Conservation (phyloP, 106 monocot genomes). For the Posidonia australis region DNA sequence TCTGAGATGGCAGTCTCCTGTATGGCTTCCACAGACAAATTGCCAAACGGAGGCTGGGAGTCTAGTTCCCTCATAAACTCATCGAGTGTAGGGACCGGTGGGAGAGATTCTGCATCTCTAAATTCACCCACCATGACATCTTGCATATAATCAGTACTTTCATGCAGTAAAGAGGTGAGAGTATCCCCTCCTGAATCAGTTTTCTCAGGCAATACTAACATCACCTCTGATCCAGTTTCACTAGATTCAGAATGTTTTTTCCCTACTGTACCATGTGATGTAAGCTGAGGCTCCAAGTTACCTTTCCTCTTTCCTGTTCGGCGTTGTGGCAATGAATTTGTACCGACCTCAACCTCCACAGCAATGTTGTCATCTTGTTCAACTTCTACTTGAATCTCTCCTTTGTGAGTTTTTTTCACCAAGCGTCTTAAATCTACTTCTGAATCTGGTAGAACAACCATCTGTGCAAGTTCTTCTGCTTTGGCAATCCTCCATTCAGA, state of each 20-base stretch:
- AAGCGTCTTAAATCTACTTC: slow-evolving; percentile 58
- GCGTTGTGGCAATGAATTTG: slow-evolving; percentile 12
- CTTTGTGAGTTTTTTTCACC: slow-evolving; percentile 94
- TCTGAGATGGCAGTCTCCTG: slow-evolving; percentile 12
- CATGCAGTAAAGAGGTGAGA: slow-evolving; percentile 17
- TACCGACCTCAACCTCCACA: slow-evolving; percentile 42
- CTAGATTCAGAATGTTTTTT: not conserved
- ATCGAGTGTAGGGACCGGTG: slow-evolving; percentile 70
- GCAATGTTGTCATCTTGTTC: slow-evolving; percentile 51
- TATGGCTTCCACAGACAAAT: slow-evolving; percentile 23
- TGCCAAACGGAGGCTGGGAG: slow-evolving; percentile 79
- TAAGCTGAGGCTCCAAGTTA: not conserved
- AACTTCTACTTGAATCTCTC: slow-evolving; percentile 76
- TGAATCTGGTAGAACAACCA: slow-evolving; percentile 63
- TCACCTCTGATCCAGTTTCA: not conserved
- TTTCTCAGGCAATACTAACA: not conserved
- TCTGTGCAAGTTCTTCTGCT: slow-evolving; percentile 74
- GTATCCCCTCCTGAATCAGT: slow-evolving; percentile 1
- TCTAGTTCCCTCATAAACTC: slow-evolving; percentile 91
- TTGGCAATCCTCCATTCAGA: slow-evolving; percentile 77
- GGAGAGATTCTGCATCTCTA: slow-evolving; percentile 51
- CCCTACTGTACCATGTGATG: not conserved
- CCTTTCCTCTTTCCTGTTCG: not conserved
- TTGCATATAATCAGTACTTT: slow-evolving; percentile 59
- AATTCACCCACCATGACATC: slow-evolving; percentile 66